A percentile compares a stretch with the other conserved stretches of the same genome.
phyloP scores from a whole-genome alignment of 2,329 filamentous ascomycete species.

The Ceratocystis smalleyi region DNA sequence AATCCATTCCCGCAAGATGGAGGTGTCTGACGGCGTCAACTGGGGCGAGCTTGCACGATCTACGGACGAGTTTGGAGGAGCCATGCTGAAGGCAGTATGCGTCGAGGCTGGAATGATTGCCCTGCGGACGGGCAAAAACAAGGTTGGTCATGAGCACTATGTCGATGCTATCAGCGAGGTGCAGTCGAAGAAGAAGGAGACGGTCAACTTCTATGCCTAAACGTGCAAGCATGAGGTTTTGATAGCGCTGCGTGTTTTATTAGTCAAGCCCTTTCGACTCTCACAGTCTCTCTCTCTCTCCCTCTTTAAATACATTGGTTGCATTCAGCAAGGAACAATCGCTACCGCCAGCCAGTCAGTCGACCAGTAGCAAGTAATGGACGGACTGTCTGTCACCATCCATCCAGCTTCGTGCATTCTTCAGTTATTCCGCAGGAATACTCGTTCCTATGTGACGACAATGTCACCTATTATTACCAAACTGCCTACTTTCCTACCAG shows the following conservation, averaged over 20 bases:
- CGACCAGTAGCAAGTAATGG: too few relatives aligned
- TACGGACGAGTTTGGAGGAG: conserved; percentile 96
- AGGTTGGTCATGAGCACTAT: conserved; percentile 96
- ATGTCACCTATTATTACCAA: too few relatives aligned
- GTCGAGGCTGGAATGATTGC: conserved; percentile 99
- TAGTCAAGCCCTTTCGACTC: background rate
- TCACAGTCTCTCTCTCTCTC: background rate
- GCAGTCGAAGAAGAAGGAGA: conserved; percentile 89
- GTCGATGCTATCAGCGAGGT: conserved; percentile 97
- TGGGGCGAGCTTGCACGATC: conserved; percentile 90
- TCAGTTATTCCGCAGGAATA: too few relatives aligned
- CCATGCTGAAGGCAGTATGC: conserved; percentile 94
- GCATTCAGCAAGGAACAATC: background rate
- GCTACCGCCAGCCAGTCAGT: too few relatives aligned
- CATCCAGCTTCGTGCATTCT: too few relatives aligned
- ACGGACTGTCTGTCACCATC: too few relatives aligned
- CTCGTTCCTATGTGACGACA: too few relatives aligned
- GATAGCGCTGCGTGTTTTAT: background rate
- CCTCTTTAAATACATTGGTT: background rate
- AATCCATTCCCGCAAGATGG: conserved; percentile 98
- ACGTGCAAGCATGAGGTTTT: background rate
- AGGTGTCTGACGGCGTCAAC: conserved; percentile 81
- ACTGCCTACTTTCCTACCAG: too few relatives aligned
- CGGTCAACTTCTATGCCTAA: conserved; percentile 42
- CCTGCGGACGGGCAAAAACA: conserved; percentile 79